phyloP scores from a whole-genome alignment of 331 rosid genomes.

The Quercus lobata region DNA sequence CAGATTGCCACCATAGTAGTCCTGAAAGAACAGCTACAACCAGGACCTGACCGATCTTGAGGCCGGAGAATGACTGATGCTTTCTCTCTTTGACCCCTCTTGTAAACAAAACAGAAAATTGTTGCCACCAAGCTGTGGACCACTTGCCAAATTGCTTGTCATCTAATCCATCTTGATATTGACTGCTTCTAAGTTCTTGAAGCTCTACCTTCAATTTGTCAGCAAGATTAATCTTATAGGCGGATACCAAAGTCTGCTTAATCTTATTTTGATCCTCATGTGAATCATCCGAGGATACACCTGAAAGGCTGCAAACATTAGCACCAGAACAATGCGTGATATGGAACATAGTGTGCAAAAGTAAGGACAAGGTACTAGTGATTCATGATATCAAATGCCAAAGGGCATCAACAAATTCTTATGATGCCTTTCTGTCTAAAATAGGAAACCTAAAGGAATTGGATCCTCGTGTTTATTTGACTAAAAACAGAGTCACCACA shows the following conservation, averaged over 20 bases:
- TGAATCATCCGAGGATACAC: constrained; percentile 35
- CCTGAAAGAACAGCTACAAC: constrained; percentile 51
- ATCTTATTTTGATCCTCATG: constrained; percentile 29
- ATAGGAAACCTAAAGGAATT: too few species aligned
- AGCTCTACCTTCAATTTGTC: constrained; percentile 30
- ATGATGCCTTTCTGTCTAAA: too few species aligned
- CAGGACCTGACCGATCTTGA: constrained; percentile 46
- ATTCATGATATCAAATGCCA: too few species aligned
- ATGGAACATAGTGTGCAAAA: too few species aligned
- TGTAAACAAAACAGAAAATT: constrained; percentile 52
- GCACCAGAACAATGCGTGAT: background rate
- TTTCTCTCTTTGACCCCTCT: constrained; percentile 69
- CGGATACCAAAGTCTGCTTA: constrained; percentile 37
- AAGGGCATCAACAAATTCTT: too few species aligned
- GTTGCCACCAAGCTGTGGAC: constrained; percentile 75
- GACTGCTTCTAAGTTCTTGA: constrained; percentile 12
- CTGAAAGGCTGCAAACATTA: constrained; percentile 20
- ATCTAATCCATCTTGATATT: constrained; percentile 18
- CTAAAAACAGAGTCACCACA: too few species aligned
- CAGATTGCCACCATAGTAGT: constrained; percentile 60
- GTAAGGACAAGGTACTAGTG: too few species aligned
- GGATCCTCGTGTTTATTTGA: too few species aligned
- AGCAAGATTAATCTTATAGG: constrained; percentile 28
- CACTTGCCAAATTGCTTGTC: constrained; percentile 37
- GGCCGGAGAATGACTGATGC: constrained; percentile 51